Conservation (phyloP, 805 yeast genomes). For the Kodamaea hsintzibuensis region DNA sequence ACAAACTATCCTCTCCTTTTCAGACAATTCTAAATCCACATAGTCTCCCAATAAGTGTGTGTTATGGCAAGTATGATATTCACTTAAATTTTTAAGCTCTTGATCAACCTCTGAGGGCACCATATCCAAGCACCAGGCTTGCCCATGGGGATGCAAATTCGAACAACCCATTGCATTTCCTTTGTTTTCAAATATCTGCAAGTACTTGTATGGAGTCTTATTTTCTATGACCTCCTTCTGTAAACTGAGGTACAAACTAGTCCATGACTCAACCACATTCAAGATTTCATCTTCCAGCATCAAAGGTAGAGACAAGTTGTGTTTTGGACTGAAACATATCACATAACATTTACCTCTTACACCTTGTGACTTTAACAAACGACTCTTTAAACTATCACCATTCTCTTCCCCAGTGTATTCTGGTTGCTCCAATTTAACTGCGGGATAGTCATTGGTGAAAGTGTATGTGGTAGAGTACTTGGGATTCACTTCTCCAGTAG, state of each 20-base stretch:
- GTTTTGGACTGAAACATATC: conserved; percentile 72
- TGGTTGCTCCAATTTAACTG: conserved; percentile 61
- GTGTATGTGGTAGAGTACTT: conserved; percentile 56
- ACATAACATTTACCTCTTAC: conserved; percentile 71
- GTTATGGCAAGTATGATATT: conserved; percentile 43
- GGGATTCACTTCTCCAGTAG: conserved; percentile 61
- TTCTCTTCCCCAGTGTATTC: conserved; percentile 28
- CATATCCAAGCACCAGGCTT: conserved; percentile 70
- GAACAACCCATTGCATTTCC: conserved; percentile 84
- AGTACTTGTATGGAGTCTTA: conserved; percentile 48
- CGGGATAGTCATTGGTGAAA: conserved; percentile 70
- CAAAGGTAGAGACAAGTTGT: conserved; percentile 63
- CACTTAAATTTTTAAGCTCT: conserved; percentile 53
- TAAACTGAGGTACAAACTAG: conserved; percentile 47
- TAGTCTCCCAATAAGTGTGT: conserved; percentile 63
- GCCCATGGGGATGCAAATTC: conserved; percentile 82
- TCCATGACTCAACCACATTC: conserved; percentile 63
- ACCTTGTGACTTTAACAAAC: conserved; percentile 54
- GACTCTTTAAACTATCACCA: conserved; percentile 29
- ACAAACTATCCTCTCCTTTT: conserved; percentile 52
- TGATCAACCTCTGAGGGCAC: conserved; percentile 66
- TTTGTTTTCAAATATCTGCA: conserved; percentile 76
- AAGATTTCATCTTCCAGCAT: conserved; percentile 49
- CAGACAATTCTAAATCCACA: conserved; percentile 53
- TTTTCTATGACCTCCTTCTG: conserved; percentile 30